phyloP scores from a whole-genome alignment of 148 eudicot species.

The Silene latifolia region DNA sequence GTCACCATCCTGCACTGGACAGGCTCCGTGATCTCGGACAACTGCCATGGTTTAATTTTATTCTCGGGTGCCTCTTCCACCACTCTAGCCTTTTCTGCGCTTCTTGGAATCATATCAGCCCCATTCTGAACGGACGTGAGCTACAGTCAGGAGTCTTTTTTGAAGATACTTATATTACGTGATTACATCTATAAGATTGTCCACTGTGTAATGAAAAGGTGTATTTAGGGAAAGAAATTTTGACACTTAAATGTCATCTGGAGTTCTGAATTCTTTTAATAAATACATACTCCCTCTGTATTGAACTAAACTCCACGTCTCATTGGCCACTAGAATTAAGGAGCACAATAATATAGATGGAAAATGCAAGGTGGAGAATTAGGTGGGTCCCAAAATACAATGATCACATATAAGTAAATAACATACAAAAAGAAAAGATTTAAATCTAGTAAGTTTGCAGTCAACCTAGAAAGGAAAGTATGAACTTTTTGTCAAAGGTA shows the following conservation, averaged over 20 bases:
- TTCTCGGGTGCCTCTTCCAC: slow-evolving; percentile 63
- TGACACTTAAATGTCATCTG: background rate
- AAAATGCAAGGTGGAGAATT: no score
- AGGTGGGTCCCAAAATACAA: no score
- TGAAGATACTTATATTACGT: background rate
- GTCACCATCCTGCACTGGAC: slow-evolving; percentile 73
- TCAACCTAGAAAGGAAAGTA: no score
- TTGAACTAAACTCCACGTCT: no score
- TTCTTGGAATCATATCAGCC: slow-evolving; percentile 16
- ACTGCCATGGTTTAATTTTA: slow-evolving; percentile 68
- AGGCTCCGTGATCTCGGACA: slow-evolving; percentile 73
- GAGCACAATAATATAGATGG: no score
- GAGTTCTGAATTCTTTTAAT: background rate
- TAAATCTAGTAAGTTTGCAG: no score
- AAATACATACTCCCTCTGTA: background rate
- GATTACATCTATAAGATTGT: background rate
- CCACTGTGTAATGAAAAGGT: background rate
- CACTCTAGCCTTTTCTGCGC: slow-evolving; percentile 65
- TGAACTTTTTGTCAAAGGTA: no score
- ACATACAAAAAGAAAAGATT: no score
- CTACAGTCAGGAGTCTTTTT: slow-evolving; percentile 1
- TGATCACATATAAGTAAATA: no score
- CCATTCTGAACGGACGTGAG: background rate
- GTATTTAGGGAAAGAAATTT: background rate
- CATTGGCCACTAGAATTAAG: no score